Conservation (phyloP, 2,329 filamentous ascomycete genomes). For the Fusarium piperis region DNA sequence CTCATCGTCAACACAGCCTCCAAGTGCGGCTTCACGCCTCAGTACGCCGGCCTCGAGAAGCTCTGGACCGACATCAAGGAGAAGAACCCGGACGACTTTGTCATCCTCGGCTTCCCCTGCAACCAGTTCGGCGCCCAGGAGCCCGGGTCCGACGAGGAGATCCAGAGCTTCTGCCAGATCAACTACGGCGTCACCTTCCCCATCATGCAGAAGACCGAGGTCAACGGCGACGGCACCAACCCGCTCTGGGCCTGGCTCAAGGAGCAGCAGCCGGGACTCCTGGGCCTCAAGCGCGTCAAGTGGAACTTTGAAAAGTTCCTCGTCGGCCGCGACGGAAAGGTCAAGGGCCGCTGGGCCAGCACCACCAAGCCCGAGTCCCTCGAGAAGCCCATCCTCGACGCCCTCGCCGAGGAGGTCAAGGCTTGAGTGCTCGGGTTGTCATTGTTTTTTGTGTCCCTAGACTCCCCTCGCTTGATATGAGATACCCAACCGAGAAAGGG, state of each 20-base stretch:
- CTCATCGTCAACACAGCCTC: slow-evolving; percentile 97
- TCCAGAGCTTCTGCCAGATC: slow-evolving; percentile 85
- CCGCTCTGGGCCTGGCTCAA: slow-evolving; percentile 84
- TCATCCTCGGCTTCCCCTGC: slow-evolving; percentile 95
- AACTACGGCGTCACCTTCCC: slow-evolving; percentile 95
- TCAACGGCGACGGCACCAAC: slow-evolving; percentile 85
- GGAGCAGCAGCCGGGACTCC: slow-evolving; percentile 77
- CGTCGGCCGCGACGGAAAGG: slow-evolving; percentile 83
- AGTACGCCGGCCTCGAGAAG: slow-evolving; percentile 90
- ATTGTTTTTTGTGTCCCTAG: neutral
- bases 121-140: slow-evolving; percentile 97
- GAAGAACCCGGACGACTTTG: slow-evolving; percentile 78
- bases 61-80: slow-evolving; percentile 83
- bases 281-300: slow-evolving; percentile 93
- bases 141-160: slow-evolving; percentile 82
- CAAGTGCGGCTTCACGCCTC: slow-evolving; percentile 98
- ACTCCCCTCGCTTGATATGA: slow-evolving; percentile 23
- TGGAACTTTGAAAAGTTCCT: slow-evolving; percentile 99
- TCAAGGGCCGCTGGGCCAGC: slow-evolving; percentile 87
- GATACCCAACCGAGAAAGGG: slow-evolving; percentile 26
- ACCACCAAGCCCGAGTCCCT: slow-evolving; percentile 86
- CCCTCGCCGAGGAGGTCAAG: slow-evolving; percentile 57
- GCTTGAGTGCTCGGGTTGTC: slow-evolving; percentile 7
- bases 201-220: slow-evolving; percentile 89
- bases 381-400: slow-evolving; percentile 78